These are phyloP conservation scores for Malus fusca DNA, from an alignment of 306 rosid species.

Conservation along the genomic window DNA sequence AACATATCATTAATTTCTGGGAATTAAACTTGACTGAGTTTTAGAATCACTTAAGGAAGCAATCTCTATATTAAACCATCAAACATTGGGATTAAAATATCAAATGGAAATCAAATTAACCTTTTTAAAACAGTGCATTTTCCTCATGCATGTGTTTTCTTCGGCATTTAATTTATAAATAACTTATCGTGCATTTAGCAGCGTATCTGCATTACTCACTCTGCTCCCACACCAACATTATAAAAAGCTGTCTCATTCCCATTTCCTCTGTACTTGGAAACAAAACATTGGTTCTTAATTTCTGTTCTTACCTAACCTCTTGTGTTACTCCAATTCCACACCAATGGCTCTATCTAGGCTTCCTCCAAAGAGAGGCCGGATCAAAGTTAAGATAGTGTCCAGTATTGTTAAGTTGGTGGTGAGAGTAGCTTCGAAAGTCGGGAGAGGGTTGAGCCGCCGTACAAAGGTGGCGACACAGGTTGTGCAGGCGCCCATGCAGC, in stretches of 20 bases:
- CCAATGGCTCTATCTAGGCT: constrained; percentile 30
- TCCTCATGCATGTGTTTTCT: not conserved
- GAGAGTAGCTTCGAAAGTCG: constrained; percentile 13
- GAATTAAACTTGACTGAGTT: not conserved
- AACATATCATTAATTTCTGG: not conserved
- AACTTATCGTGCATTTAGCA: not conserved
- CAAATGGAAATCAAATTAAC: not conserved
- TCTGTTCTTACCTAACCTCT: not conserved
- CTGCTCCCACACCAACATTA: not conserved
- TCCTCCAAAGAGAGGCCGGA: constrained; percentile 61
- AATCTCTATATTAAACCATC: not conserved
- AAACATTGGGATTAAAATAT: not conserved
- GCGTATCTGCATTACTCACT: not conserved
- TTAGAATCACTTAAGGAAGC: not conserved
- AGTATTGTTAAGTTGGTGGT: constrained; percentile 18
- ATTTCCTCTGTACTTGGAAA: not conserved
- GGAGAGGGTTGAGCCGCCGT: constrained; percentile 18
- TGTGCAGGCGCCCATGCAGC: not conserved
- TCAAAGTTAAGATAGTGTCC: constrained; percentile 42
- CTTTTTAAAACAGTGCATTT: not conserved
- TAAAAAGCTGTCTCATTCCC: not conserved
- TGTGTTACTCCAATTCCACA: not conserved
- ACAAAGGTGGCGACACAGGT: constrained; percentile 9
- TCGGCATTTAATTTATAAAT: not conserved
- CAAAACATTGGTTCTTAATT: constrained; percentile 3